phyloP scores from a whole-genome alignment of 2,329 filamentous ascomycete genomes.

The Fusarium ambrosium region DNA sequence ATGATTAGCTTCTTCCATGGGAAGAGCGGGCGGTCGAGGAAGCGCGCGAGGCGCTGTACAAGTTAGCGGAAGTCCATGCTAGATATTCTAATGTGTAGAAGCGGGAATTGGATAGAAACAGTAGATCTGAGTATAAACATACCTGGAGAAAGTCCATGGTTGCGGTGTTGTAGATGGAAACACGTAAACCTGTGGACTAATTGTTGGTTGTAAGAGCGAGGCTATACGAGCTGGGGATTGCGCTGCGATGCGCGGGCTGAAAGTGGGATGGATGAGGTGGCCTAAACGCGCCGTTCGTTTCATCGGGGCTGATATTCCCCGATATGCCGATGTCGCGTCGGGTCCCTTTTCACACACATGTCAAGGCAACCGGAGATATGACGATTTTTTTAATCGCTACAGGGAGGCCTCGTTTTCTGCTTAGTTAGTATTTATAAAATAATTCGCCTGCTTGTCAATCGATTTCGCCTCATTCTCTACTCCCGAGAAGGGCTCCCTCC shows the following conservation, averaged over 20 bases:
- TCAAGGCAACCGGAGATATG: constrained; percentile 3
- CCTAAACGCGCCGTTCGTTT: constrained; percentile 34
- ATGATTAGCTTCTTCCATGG: constrained; percentile 98
- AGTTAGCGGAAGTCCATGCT: constrained; percentile 26
- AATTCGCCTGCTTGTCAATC: neutral
- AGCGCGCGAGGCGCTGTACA: constrained; percentile 79
- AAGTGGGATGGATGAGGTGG: constrained; percentile 44
- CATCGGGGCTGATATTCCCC: constrained; percentile 36
- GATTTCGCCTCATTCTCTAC: neutral
- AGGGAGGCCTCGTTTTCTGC: neutral
- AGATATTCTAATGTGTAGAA: neutral
- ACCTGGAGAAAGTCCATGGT: constrained; percentile 64
- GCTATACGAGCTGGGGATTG: constrained; percentile 25
- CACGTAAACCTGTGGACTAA: constrained; percentile 35
- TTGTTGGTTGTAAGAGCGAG: constrained; percentile 41
- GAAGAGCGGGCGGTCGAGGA: constrained; percentile 92
- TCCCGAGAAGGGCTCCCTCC: neutral
- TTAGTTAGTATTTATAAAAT: neutral
- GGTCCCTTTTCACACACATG: neutral
- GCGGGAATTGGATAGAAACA: neutral
- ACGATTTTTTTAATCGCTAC: neutral
- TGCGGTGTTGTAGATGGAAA: constrained; percentile 38
- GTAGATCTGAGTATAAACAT: constrained; percentile 22
- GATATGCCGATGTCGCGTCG: constrained; percentile 35
- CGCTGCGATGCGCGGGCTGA: constrained; percentile 6